phyloP scores from a whole-genome alignment of 352 stramenopile genomes.

The Phytophthora podocarpi region DNA sequence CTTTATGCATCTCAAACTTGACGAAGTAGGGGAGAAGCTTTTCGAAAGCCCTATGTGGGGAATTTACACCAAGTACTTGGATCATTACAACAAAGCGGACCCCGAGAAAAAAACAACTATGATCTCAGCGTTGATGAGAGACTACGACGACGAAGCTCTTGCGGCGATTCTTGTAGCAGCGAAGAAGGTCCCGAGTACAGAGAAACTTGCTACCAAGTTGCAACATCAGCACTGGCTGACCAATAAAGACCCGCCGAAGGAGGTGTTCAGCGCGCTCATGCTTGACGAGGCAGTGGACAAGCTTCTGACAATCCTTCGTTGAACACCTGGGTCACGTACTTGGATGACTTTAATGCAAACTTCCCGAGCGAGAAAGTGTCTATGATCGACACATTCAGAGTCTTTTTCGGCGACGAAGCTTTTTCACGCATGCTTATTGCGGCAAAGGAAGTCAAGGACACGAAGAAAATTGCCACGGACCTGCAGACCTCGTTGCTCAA shows the following conservation, averaged over 20 bases:
- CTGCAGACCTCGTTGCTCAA: background rate
- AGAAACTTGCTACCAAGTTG: slow-evolving; percentile 7
- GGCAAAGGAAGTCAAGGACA: background rate
- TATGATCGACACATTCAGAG: slow-evolving; percentile 3
- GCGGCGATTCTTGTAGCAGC: background rate
- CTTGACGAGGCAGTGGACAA: background rate
- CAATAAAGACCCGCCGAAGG: background rate
- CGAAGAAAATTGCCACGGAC: background rate
- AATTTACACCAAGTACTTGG: background rate
- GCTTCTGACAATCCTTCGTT: slow-evolving; percentile 2
- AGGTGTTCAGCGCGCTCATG: background rate
- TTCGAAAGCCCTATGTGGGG: background rate
- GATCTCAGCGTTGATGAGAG: slow-evolving; percentile 3
- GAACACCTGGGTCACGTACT: background rate
- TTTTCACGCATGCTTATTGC: background rate
- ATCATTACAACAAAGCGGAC: background rate
- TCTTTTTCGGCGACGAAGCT: background rate
- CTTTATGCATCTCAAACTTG: background rate
- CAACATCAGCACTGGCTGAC: background rate
- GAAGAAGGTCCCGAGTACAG: background rate
- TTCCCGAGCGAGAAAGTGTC: background rate
- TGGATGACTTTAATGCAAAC: background rate
- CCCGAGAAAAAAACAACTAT: background rate
- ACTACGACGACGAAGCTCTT: background rate
- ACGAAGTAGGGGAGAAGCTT: background rate